These are phyloP conservation scores for Strobilomyces dryophilus DNA, from an alignment of 768 basidiomycete species.

Conservation along the genomic window DNA sequence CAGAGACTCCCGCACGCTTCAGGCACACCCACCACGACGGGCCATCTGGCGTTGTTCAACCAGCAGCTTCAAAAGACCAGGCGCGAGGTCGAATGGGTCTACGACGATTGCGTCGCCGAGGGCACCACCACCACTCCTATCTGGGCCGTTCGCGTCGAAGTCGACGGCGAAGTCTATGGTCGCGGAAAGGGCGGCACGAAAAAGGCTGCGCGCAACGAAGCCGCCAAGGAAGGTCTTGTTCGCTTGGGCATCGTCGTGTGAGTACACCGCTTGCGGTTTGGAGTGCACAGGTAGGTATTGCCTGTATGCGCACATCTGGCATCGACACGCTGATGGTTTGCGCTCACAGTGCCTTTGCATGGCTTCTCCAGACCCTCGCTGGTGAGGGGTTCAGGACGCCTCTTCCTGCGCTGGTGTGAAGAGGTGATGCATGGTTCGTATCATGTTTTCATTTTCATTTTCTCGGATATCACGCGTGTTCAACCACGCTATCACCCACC, in stretches of 20 bases:
- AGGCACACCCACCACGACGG: constrained; percentile 35
- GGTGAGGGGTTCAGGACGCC: constrained; percentile 32
- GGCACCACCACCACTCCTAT: constrained; percentile 67
- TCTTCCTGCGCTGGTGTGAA: constrained; percentile 60
- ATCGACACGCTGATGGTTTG: neutral
- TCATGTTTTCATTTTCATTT: neutral
- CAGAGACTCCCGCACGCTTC: constrained; percentile 15
- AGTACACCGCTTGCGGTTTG: constrained; percentile 1
- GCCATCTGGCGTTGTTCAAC: constrained; percentile 79
- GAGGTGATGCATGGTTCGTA: constrained; percentile 45
- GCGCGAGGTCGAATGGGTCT: constrained; percentile 67
- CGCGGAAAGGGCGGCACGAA: constrained; percentile 69
- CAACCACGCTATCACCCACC: neutral
- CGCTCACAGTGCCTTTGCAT: constrained; percentile 35
- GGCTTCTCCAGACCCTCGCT: constrained; percentile 56
- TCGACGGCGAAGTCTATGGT: constrained; percentile 59
- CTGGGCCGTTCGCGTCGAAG: constrained; percentile 64
- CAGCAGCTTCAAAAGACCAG: constrained; percentile 62
- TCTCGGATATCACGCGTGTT: neutral
- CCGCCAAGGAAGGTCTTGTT: constrained; percentile 68
- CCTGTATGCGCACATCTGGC: neutral
- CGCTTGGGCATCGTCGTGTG: constrained; percentile 53
- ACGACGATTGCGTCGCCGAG: constrained; percentile 43
- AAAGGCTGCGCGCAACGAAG: constrained; percentile 76
- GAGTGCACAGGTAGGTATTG: constrained; percentile 16